phyloP scores from a whole-genome alignment of 305 asterid genomes.

The Solanum chacoense region DNA sequence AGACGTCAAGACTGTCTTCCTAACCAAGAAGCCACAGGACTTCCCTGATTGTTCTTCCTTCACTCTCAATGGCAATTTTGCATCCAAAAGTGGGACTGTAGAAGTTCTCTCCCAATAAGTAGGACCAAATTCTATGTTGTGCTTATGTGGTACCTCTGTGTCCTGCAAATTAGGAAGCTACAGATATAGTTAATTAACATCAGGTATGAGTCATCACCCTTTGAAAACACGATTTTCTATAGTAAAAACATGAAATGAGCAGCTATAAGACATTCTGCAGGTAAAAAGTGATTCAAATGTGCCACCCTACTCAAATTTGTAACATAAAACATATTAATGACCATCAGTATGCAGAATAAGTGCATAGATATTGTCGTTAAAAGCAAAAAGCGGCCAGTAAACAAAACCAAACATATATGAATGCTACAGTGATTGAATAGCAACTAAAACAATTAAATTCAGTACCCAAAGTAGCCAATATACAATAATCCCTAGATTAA shows the following conservation, averaged over 20 bases:
- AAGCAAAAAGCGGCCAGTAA: not conserved
- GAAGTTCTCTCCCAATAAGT: constrained; percentile 14
- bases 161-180: constrained; percentile 25
- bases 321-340: not conserved
- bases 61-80: constrained; percentile 32
- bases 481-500: not conserved
- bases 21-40: constrained; percentile 19
- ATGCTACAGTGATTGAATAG: not conserved
- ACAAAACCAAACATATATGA: not conserved
- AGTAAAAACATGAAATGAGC: not conserved
- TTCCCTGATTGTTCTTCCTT: constrained; percentile 21
- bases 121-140: constrained; percentile 7
- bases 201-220: not conserved
- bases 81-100: constrained; percentile 37
- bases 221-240: not conserved
- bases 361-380: not conserved
- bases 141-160: constrained; percentile 7
- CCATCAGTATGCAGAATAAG: not conserved
- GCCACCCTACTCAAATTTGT: not conserved
- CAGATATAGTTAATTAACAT: not conserved
- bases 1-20: constrained; percentile 21
- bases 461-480: not conserved
- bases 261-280: not conserved
- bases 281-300: not conserved
- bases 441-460: not conserved